A percentile compares a stretch with the other conserved stretches of the same genome.
Conservation (phyloP, 2,329 filamentous ascomycete genomes). For the Chaetomium globosum region DNA sequence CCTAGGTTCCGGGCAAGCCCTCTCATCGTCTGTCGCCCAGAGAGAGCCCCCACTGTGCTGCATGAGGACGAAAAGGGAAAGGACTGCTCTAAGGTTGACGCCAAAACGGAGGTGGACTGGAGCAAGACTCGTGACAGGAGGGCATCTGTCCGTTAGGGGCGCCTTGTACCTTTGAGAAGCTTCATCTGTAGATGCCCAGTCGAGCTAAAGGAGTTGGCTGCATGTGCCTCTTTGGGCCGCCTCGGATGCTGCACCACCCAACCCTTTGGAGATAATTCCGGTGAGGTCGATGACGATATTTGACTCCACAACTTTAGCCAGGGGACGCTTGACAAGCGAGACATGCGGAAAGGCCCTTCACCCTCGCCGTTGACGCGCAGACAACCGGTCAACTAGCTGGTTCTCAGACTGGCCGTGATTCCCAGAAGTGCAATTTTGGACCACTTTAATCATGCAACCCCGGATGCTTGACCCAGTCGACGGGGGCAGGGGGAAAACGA, state of each 20-base stretch:
- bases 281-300: background rate
- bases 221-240: background rate
- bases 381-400: background rate
- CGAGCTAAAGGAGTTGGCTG: background rate
- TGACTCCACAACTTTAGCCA: background rate
- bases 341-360: background rate
- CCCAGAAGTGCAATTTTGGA: background rate
- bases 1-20: slow-evolving; percentile 11
- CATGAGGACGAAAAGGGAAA: slow-evolving; percentile 26
- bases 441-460: slow-evolving; percentile 1
- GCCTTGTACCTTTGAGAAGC: slow-evolving; percentile 27
- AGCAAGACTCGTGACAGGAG: background rate
- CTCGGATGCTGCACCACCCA: slow-evolving; percentile 6
- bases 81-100: background rate
- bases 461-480: background rate
- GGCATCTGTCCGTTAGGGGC: slow-evolving; percentile 19
- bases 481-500: background rate
- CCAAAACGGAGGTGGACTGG: slow-evolving; percentile 16
- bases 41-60: slow-evolving; percentile 10
- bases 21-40: background rate
- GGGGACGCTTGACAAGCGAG: background rate
- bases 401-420: background rate
- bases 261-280: background rate
- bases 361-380: background rate
- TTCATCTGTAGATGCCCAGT: background rate